Conservation (phyloP, 169 alveolate genomes). For the Plasmodium gallinaceum region DNA sequence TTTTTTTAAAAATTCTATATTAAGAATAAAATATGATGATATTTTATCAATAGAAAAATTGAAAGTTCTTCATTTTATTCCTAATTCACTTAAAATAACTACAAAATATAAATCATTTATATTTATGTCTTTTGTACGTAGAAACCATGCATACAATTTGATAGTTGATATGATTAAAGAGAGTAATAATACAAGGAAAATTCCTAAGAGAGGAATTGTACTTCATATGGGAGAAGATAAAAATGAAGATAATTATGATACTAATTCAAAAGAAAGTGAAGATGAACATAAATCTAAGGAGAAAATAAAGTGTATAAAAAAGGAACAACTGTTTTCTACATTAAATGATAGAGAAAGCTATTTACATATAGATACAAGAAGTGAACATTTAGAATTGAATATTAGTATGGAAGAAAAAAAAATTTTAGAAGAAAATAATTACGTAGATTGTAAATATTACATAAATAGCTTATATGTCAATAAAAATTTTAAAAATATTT, state of each 20-base stretch:
- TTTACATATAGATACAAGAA: slow-evolving; percentile 5
- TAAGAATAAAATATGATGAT: slow-evolving; percentile 15
- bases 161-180: slow-evolving; percentile 33
- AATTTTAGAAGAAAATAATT: slow-evolving; percentile 10
- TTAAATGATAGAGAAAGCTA: background rate
- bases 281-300: background rate
- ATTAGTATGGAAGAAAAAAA: slow-evolving; percentile 14
- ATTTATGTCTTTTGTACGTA: slow-evolving; percentile 42
- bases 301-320: background rate
- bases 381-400: background rate
- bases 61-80: slow-evolving; percentile 15
- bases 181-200: background rate
- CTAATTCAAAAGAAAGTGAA: background rate
- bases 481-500: slow-evolving; percentile 31
- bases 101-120: slow-evolving; percentile 22
- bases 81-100: slow-evolving; percentile 22
- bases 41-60: slow-evolving; percentile 18
- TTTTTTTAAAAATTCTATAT: slow-evolving; percentile 17
- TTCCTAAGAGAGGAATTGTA: slow-evolving; percentile 42
- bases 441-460: slow-evolving; percentile 4
- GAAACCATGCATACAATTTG: slow-evolving; percentile 22
- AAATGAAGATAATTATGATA: slow-evolving; percentile 7
- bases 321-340: background rate
- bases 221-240: background rate
- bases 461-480: slow-evolving; percentile 27